These are phyloP conservation scores for Suhomyces chickasaworum DNA, from an alignment of 1,139 yeast genomes.

Conservation along the genomic window DNA sequence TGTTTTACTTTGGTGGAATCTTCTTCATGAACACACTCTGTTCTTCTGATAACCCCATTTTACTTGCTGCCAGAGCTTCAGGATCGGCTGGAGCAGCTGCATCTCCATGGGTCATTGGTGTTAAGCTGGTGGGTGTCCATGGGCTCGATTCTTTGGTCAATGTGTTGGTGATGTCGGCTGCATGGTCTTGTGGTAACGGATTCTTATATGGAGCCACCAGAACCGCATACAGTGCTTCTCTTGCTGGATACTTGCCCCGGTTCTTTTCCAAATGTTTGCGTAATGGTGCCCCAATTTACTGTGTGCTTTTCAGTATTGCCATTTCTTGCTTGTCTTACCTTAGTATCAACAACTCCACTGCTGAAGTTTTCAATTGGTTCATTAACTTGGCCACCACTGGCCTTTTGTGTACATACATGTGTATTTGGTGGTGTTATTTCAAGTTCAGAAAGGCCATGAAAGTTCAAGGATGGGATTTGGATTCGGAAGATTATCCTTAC, in stretches of 20 bases:
- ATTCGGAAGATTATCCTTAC: slow-evolving; percentile 26
- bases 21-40: slow-evolving; percentile 40
- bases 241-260: slow-evolving; percentile 42
- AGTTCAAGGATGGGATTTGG: slow-evolving; percentile 34
- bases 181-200: slow-evolving; percentile 45
- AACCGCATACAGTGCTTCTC: slow-evolving; percentile 37
- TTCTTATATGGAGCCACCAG: slow-evolving; percentile 40
- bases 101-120: slow-evolving; percentile 45
- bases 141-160: slow-evolving; percentile 41
- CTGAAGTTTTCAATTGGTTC: slow-evolving; percentile 42
- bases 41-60: slow-evolving; percentile 35
- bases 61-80: slow-evolving; percentile 26
- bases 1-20: slow-evolving; percentile 42
- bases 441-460: slow-evolving; percentile 36
- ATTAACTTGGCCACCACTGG: slow-evolving; percentile 52
- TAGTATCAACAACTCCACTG: slow-evolving; percentile 30
- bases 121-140: slow-evolving; percentile 36
- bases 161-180: slow-evolving; percentile 37
- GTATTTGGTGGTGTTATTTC: slow-evolving; percentile 51
- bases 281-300: slow-evolving; percentile 40
- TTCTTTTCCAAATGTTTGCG: slow-evolving; percentile 35
- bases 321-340: slow-evolving; percentile 34
- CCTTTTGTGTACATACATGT: slow-evolving; percentile 52
- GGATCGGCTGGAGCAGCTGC: slow-evolving; percentile 38
- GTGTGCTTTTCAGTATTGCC: slow-evolving; percentile 28